Conservation (phyloP, 1,139 yeast species). For the Williopsis jadinii region DNA sequence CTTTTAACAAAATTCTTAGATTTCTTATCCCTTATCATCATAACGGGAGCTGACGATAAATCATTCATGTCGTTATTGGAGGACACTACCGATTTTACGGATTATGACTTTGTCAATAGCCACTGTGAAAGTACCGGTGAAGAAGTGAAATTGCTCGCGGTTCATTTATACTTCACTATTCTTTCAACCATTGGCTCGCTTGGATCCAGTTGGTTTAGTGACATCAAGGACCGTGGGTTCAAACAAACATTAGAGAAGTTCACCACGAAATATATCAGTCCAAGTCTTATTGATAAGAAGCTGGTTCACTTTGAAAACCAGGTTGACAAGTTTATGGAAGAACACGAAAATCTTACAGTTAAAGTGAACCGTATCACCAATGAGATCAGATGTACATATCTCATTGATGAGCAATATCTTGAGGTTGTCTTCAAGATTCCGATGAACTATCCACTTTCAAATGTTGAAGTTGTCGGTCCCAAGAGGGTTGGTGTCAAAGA, state of each 20-base stretch:
- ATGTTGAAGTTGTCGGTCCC: conserved; percentile 69
- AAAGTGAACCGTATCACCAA: conserved; percentile 55
- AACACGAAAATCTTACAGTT: conserved; percentile 52
- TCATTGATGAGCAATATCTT: conserved; percentile 83
- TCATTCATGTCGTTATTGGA: conserved; percentile 26
- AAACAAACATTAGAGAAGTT: conserved; percentile 40
- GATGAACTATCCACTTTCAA: conserved; percentile 62
- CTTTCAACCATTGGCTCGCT: conserved; percentile 59
- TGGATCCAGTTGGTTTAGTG: conserved; percentile 67
- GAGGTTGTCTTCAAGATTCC: conserved; percentile 77
- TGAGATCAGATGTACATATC: conserved; percentile 68
- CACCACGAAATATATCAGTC: conserved; percentile 56
- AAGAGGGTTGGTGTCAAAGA: conserved; percentile 86
- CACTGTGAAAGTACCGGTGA: conserved; percentile 20
- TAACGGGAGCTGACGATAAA: conserved; percentile 30
- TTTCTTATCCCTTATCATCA: conserved; percentile 43
- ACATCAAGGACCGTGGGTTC: conserved; percentile 31
- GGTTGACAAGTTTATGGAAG: conserved; percentile 29
- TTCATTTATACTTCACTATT: conserved; percentile 51
- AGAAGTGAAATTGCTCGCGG: conserved; percentile 36
- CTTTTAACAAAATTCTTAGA: conserved; percentile 41
- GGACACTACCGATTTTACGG: conserved; percentile 4
- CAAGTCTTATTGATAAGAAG: conserved; percentile 52
- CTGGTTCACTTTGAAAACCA: conserved; percentile 44
- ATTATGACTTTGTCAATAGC: conserved; percentile 20